Base-by-base conservation (phyloP, 495 filamentous ascomycete genomes). In the Podospora tetraspora region DNA sequence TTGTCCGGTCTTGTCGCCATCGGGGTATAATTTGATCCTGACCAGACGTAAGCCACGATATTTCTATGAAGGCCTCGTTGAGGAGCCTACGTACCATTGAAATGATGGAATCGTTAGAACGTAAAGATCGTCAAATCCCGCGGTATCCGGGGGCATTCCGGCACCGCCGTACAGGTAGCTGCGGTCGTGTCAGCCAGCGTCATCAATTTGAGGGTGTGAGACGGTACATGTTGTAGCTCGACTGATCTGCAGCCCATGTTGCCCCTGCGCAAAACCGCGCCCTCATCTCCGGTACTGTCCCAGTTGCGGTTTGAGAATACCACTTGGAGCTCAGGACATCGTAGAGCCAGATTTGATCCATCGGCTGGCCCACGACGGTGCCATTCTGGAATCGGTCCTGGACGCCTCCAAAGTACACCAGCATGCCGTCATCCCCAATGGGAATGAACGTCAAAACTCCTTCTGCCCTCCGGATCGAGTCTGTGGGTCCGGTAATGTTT, bases 1-100 rank as follows among this genome's bases (percentile, higher is more conserved):
- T 21, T 29, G 27, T 21, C 75, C 76, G 8, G 72, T 77, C 11
- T 71, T 68, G 62, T 74, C 73, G 30, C 74, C 69, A 56, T 74
- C 67, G 70, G 79, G 78, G 66, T 76, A 84, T 63, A 79, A 76
- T 21, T 66, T 66, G 65, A 66, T 60, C 63, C 63, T 66, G 3
- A 29, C 23, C 13, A 13, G 23, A 56, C 24, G 22, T 64, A 3
- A 43, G 30, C n/a, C 11, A n/a, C 10, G n/a, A 1, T 11, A 19
- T 37, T 16, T 63, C 11, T 0, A 27, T 27, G 3, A 52, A 3
- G 2, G 19, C 2, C 11, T 52, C 21, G 10, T 8, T 9, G n/a
- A 66, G 27, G 52, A 59, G 12, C 21, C 22, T 5, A 13, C 23
- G 21, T 59, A 59, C 72, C 72, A 74, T 52, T 70, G 66, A 63